Base-by-base conservation (phyloP, 495 filamentous ascomycete genomes). In the Aspergillus nanangensis region DNA sequence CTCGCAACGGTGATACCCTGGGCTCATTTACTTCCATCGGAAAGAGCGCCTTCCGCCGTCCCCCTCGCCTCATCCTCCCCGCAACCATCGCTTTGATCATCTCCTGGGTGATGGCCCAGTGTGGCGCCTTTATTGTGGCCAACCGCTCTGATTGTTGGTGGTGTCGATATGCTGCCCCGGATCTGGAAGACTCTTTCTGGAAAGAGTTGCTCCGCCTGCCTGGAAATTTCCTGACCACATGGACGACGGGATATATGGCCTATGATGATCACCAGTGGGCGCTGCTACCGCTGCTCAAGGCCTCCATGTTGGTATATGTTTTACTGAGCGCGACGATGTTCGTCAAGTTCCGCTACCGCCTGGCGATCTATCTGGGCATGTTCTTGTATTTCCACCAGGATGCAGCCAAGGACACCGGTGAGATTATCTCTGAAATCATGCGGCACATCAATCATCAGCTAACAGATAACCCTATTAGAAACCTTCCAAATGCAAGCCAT, bases 221-320 rank as follows among this genome's bases (percentile, higher is more conserved):
- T 38, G 53, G 67, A 41, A 76, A 73, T 48, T 68, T 80, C 41
- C 60, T 79, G 13, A 66, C 62, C 17, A 78, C 74, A 1, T 86
- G 82, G 82, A 77, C 77, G 8, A 71, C 61, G n/a, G 72, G 72
- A 4, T 72, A 65, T 45, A 82, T 80, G 59, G 61, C 66, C 14
- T 86, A 83, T 50, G 82, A 84, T 51, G 75, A 74, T 21, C 79
- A 84, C 38, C 80, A 83, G 53, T 86, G 82, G 82, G 81, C 82
- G 4, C 51, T 86, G 27, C 58, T 81, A n/a, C 81, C 78, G 2
- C 54, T 86, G 35, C 60, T 86, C 23, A 73, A 76, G 52, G 78
- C 79, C 4, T 79, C 77, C 15, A 81, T 84, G 75, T 56, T 79
- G 42, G 75, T 84, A 3, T 86, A 82, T 46, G 63, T 76, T 10